These are phyloP conservation scores for Talaromyces ruber DNA, from an alignment of 495 filamentous ascomycete species.

Conservation along the genomic window DNA sequence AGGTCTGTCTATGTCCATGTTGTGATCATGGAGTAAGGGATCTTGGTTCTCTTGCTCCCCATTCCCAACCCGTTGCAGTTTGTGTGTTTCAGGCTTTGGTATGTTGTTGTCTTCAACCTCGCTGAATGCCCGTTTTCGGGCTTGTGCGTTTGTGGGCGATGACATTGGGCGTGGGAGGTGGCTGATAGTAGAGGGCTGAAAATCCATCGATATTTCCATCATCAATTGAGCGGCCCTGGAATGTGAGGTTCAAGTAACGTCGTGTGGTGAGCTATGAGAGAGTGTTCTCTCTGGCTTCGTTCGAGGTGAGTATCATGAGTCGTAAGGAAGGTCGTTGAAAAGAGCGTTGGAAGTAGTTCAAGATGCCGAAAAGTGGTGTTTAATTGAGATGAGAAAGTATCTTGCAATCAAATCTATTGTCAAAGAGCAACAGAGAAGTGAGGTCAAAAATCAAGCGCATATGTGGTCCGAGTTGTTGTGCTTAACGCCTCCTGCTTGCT, in stretches of 20 bases:
- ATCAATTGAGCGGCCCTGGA: background rate
- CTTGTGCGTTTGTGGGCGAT: slow-evolving; percentile 10
- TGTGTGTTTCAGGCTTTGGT: background rate
- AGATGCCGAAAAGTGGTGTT: background rate
- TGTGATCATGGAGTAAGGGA: background rate
- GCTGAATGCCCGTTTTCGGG: slow-evolving; percentile 24
- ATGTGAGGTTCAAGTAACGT: background rate
- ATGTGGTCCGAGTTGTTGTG: background rate
- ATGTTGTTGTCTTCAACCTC: slow-evolving; percentile 18
- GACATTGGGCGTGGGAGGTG: slow-evolving; percentile 9
- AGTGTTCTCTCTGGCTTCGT: background rate
- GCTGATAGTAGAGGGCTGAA: slow-evolving; percentile 5
- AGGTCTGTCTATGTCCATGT: background rate
- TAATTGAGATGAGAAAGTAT: background rate
- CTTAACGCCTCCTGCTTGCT: background rate
- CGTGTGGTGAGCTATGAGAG: slow-evolving; percentile 5
- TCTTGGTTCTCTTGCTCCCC: background rate
- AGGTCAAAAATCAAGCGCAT: background rate
- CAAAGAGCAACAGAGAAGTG: background rate
- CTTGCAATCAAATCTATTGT: background rate
- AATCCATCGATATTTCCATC: slow-evolving; percentile 15
- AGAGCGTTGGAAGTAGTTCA: background rate
- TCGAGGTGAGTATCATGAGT: background rate
- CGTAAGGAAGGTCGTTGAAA: background rate
- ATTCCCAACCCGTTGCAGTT: background rate